Percentiles rank a stretch among this genome's conserved stretches.
Conservation (phyloP, 768 basidiomycete genomes). For the Tricholoma hemisulphureum region DNA sequence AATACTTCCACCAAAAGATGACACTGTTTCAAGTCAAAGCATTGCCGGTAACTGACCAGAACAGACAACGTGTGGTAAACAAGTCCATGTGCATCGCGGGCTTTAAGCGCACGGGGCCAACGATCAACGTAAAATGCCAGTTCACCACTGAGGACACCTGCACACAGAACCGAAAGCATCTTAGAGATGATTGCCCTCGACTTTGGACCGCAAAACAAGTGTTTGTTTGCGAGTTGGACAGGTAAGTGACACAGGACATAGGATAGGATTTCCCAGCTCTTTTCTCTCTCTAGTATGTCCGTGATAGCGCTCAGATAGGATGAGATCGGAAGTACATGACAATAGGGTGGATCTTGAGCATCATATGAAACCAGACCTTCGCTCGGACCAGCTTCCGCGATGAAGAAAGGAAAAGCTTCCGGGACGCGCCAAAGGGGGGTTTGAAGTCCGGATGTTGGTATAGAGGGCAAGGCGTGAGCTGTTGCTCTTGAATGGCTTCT, state of each 20-base stretch:
- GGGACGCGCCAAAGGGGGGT: slow-evolving; percentile 68
- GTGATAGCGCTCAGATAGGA: slow-evolving; percentile 64
- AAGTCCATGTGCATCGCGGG: slow-evolving; percentile 82
- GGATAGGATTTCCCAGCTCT: slow-evolving; percentile 90
- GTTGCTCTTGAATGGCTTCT: slow-evolving; percentile 62
- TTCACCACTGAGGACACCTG: slow-evolving; percentile 55
- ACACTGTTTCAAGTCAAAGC: slow-evolving; percentile 66
- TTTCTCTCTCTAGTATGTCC: slow-evolving; percentile 68
- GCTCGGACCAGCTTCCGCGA: slow-evolving; percentile 59
- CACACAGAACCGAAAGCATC: slow-evolving; percentile 67
- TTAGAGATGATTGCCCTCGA: slow-evolving; percentile 60
- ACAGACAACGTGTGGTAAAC: slow-evolving; percentile 87
- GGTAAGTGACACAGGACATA: slow-evolving; percentile 92
- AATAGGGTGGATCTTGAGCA: slow-evolving; percentile 41
- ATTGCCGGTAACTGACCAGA: slow-evolving; percentile 79
- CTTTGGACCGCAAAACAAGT: slow-evolving; percentile 90
- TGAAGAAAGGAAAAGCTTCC: slow-evolving; percentile 57
- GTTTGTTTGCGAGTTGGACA: slow-evolving; percentile 89
- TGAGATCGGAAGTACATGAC: slow-evolving; percentile 68
- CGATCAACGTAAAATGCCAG: slow-evolving; percentile 56
- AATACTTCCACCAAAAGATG: slow-evolving; percentile 75
- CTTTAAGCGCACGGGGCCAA: slow-evolving; percentile 62
- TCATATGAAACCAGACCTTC: slow-evolving; percentile 69
- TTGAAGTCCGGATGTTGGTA: slow-evolving; percentile 35
- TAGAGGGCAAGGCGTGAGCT: slow-evolving; percentile 22